phyloP scores from a whole-genome alignment of 306 rosid genomes.

The Glycine tomentella region DNA sequence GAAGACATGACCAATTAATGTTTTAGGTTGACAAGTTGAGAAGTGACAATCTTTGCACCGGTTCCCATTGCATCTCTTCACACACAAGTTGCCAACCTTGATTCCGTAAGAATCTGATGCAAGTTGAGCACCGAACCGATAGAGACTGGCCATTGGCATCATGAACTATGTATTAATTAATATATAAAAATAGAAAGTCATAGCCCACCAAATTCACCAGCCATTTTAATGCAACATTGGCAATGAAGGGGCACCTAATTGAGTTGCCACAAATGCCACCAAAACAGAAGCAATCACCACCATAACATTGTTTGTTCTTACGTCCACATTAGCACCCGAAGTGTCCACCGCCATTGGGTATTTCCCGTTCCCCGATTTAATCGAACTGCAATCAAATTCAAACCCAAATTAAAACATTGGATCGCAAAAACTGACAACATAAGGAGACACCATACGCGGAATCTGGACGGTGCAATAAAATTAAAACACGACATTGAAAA shows the following conservation, averaged over 20 bases:
- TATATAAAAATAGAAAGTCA: neutral
- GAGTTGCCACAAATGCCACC: constrained; percentile 34
- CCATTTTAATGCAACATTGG: neutral
- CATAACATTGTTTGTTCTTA: neutral
- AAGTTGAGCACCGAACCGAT: constrained; percentile 22
- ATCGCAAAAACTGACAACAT: too few species aligned
- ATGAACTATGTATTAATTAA: too few species aligned
- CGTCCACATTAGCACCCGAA: constrained; percentile 40
- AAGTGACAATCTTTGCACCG: constrained; percentile 19
- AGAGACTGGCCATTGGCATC: neutral
- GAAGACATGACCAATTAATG: neutral
- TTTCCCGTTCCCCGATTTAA: constrained; percentile 68
- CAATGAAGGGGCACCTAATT: constrained; percentile 17
- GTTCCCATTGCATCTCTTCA: constrained; percentile 7
- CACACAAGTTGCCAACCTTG: neutral
- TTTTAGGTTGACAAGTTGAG: constrained; percentile 31
- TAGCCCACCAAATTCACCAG: constrained; percentile 34
- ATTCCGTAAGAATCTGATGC: constrained; percentile 7
- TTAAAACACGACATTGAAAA: neutral
- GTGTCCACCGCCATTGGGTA: constrained; percentile 52
- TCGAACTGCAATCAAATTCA: constrained; percentile 64
- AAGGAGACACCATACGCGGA: too few species aligned
- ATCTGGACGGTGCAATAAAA: constrained; percentile 47
- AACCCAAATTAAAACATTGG: neutral
- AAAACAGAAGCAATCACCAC: constrained; percentile 23